Percentiles rank a stretch among this genome's conserved stretches.
phyloP scores from a whole-genome alignment of 2,329 filamentous ascomycete genomes.

The Colletotrichum tofieldiae region DNA sequence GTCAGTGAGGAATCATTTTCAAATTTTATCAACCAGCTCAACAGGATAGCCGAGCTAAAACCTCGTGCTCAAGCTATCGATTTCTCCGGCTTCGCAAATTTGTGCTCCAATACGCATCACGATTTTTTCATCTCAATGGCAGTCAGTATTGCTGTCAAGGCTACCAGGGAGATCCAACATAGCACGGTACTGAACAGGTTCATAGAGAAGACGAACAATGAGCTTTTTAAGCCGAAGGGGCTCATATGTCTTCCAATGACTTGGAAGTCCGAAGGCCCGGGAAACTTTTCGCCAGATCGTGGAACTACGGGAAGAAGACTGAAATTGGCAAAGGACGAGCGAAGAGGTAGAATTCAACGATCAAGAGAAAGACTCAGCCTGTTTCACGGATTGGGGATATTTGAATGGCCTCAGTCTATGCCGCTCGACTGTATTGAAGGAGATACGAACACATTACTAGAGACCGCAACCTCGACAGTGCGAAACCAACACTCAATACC shows the following conservation, averaged over 20 bases:
- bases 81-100: neutral
- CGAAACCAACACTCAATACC: too few relatives aligned
- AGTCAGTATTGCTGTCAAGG: neutral
- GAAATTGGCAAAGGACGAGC: neutral
- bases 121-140: neutral
- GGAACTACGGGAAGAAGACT: too few relatives aligned
- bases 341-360: too few relatives aligned
- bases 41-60: neutral
- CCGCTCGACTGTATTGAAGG: neutral
- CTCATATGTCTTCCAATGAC: neutral
- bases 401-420: neutral
- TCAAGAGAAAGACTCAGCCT: neutral
- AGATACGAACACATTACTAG: neutral
- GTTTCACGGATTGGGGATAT: neutral
- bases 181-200: neutral
- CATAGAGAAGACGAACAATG: neutral
- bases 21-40: neutral
- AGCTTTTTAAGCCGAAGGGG: neutral
- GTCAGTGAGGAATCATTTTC: neutral
- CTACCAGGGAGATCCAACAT: neutral
- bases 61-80: neutral
- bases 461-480: too few relatives aligned
- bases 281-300: too few relatives aligned
- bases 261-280: neutral
- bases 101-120: neutral